Conservation (phyloP, 768 basidiomycete species). For the Clitopilus hobsonii region DNA sequence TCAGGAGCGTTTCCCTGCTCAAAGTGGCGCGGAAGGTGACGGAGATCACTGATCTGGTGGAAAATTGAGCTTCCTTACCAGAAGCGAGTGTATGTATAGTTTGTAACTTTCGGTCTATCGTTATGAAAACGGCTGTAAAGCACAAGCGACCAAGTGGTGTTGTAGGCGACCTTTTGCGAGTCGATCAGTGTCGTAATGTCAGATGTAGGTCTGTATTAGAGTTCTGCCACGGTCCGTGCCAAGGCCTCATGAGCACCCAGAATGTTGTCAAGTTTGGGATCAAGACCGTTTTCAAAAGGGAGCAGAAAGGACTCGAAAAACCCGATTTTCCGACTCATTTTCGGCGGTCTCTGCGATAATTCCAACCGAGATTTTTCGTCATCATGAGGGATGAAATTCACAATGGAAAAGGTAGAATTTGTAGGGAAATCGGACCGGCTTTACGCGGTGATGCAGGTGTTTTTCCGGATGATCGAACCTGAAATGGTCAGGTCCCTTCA, state of each 20-base stretch:
- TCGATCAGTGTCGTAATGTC: neutral
- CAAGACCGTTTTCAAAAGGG: neutral
- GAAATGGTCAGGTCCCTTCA: neutral
- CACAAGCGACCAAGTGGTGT: neutral
- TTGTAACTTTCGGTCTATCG: too few species aligned
- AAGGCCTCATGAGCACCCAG: neutral
- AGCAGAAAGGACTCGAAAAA: neutral
- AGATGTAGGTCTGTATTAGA: too few species aligned
- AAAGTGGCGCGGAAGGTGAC: too few species aligned
- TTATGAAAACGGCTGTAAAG: too few species aligned
- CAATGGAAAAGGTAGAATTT: neutral
- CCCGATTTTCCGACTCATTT: neutral
- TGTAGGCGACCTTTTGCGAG: neutral
- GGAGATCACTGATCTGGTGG: too few species aligned
- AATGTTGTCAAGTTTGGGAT: neutral
- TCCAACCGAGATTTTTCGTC: neutral
- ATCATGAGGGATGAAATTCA: neutral
- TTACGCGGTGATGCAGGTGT: neutral
- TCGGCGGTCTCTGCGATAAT: neutral
- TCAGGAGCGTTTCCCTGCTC: too few species aligned
- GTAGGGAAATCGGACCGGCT: neutral
- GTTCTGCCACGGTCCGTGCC: neutral
- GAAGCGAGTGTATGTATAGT: too few species aligned
- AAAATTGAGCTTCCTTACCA: too few species aligned
- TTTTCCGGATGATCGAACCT: slow-evolving; percentile 1